Evolutionary conservation across 192 early-diverging fungal species (phyloP), one percentile per base, ranked within the genome.

Genomic region (Coemansia nantahalensis): DNA sequence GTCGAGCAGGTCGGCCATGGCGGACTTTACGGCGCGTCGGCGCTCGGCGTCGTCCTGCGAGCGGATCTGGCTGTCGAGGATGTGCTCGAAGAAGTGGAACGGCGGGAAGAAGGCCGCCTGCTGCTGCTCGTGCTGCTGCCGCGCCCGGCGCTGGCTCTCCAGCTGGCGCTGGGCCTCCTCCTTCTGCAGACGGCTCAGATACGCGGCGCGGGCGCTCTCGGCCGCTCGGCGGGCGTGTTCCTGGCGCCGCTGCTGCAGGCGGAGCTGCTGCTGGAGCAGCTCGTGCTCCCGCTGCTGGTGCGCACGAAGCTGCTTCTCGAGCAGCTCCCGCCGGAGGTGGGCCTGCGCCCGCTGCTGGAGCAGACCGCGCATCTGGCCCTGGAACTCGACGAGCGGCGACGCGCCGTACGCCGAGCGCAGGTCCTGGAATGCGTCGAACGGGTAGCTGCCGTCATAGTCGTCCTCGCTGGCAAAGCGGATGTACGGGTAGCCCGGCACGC

Each of bases 371-470:
- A 75, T 50, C 21, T 65, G 64, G 13, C n/a, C n/a, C 26, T 75
- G 71, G 32, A 75, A 39, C 4, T 22, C 45, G 17, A 16, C 33
- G 12, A 75, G 54, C 2, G 71, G 50, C 3, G 64, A 67, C 0
- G 42, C 17, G 9, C 22, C 30, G 52, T 67, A 75, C n/a, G 71
- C 71, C 8, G 56, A 51, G 16, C 71, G 71, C 7, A 75, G 56
- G 12, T 65, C 71, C 26, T 75, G 63, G 50, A 75, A 58, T 0
- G 71, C 71, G 35, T 75, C 71, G 31, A 75, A 75, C 5, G 71
- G 64, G 23, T 63, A 75, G 51, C 59, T 62, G 51, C 62, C 71
- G 44, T 67, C 64, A 17, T 67, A 58, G 28, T 75, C 71, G 48
- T 62, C 55, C 35, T 75, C 71, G 18, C 51, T 35, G 26, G 49